Conservation (phyloP, 768 basidiomycete species). For the Naganishia friedmannii region DNA sequence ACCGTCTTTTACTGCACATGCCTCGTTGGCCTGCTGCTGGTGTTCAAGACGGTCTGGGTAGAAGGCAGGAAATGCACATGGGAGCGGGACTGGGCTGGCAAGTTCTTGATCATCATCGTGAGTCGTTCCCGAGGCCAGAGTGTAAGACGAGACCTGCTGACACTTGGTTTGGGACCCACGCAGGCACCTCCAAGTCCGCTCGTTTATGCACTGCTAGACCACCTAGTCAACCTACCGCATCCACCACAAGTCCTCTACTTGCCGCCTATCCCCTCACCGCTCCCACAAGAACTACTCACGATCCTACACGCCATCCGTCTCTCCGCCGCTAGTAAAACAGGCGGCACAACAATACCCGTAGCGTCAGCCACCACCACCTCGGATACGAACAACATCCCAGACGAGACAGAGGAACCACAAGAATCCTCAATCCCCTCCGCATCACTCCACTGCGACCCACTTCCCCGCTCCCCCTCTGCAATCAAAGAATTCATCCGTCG, state of each 20-base stretch:
- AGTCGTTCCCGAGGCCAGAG: constrained; percentile 21
- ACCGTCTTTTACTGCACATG: not conserved
- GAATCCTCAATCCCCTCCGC: constrained; percentile 30
- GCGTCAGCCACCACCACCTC: not conserved
- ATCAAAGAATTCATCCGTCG: constrained; percentile 44
- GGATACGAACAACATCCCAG: not conserved
- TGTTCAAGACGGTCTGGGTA: constrained; percentile 33
- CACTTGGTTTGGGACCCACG: too few species aligned
- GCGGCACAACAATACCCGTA: not conserved
- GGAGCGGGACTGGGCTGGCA: constrained; percentile 52
- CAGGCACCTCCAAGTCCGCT: constrained; percentile 40
- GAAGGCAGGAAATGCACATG: constrained; percentile 45
- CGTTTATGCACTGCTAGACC: constrained; percentile 41
- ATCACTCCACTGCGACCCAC: constrained; percentile 46
- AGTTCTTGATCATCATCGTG: constrained; percentile 50
- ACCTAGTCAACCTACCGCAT: constrained; percentile 42
- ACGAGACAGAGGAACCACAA: not conserved
- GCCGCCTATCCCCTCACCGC: constrained; percentile 42
- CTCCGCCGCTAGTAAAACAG: constrained; percentile 33
- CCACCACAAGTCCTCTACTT: constrained; percentile 51
- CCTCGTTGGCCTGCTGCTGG: not conserved
- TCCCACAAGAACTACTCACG: constrained; percentile 45
- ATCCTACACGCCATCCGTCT: constrained; percentile 48
- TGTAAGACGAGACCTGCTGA: too few species aligned
- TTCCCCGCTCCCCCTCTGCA: constrained; percentile 40